Conservation (phyloP, 2,329 filamentous ascomycete genomes). For the Arachnomyces sp. region DNA sequence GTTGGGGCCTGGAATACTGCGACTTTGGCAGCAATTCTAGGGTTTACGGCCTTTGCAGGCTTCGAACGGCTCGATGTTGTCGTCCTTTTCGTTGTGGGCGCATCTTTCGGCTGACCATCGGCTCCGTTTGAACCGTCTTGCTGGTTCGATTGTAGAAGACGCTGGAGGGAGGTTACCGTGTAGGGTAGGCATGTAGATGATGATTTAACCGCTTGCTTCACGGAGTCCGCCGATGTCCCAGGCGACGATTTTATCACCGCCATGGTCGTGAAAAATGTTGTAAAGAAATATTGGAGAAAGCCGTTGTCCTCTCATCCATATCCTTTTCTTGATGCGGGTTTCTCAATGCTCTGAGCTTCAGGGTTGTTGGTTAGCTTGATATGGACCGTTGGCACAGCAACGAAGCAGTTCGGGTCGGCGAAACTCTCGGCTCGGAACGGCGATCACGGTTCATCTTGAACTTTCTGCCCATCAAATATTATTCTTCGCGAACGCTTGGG, state of each 20-base stretch:
- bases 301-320: background rate
- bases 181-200: constrained; percentile 45
- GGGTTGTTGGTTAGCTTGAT: background rate
- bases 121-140: constrained; percentile 14
- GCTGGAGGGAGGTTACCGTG: constrained; percentile 32
- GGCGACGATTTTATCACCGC: constrained; percentile 25
- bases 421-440: background rate
- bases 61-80: constrained; percentile 18
- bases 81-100: constrained; percentile 18
- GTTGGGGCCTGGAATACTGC: constrained; percentile 16
- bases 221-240: constrained; percentile 32
- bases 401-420: background rate
- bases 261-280: constrained; percentile 13
- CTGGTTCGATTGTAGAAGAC: constrained; percentile 26
- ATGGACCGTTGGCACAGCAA: background rate
- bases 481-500: no score
- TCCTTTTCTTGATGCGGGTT: background rate
- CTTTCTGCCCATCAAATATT: no score
- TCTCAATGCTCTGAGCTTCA: background rate
- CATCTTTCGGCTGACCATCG: constrained; percentile 14
- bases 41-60: constrained; percentile 17
- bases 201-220: constrained; percentile 48
- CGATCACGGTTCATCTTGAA: no score
- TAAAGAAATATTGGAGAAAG: background rate
- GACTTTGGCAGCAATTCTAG: constrained; percentile 19